Base-by-base conservation (phyloP, 306 rosid genomes). In the Pyrus bretschneideri region DNA sequence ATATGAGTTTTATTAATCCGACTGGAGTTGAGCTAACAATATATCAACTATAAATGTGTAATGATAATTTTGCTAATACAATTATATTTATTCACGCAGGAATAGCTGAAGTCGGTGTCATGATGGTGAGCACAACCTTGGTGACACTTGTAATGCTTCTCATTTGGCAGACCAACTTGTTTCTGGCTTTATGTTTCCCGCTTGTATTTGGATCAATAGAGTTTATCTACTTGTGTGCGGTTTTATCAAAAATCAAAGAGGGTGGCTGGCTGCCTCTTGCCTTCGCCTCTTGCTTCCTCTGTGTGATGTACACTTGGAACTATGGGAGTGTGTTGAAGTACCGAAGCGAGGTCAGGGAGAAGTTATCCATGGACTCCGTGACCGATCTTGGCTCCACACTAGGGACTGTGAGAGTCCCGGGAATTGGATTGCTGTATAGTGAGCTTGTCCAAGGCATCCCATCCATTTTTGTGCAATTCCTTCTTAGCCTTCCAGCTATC, bases 231-330 rank as follows among this genome's bases (percentile, higher is more conserved):
- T 61, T 95, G 88, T 89, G 89, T 51, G 92, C 97, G 12, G 97
- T 92, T 40, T 86, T 95, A 70, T 80, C 93, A 30, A 95, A 95
- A 83, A 63, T 88, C 66, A 21, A 60, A 18, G 96, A 90, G 79
- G 98, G 98, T 22, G 98, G 97, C 40, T 92, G 97, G 98, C 92
- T 95, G 81, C 98, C 98, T 10, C 97, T 95, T 70, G 97, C 72
- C 78, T 92, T 95, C 40, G 97, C 97, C 33, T 67, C 84, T 46
- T 46, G 88, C 80, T 95, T 95, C 86, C 97, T 95, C 71, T 84
- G 91, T 52, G 83, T 92, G 82, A 95, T 95, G 98, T 95, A 95
- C 91, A 95, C 86, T 1, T 95, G 98, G 98, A 95, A 95, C 92
- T 95, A 90, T 40, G 98, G 98, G 30, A 95, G 98, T 61, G 97